Conservation (phyloP, 306 rosid species). For the Abrus pulchellus region DNA sequence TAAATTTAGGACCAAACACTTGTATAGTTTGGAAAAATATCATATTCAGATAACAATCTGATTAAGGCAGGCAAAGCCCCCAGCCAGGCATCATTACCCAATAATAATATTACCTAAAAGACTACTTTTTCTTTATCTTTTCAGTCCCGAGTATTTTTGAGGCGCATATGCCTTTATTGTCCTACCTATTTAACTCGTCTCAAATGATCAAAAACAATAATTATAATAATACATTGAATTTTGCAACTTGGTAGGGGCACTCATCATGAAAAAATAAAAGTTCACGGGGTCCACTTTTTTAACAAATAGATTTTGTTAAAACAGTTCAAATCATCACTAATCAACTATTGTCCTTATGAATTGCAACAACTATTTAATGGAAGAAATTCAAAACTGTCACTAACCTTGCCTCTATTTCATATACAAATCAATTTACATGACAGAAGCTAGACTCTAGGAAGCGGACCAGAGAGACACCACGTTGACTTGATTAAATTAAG, state of each 20-base stretch:
- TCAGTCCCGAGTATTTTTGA: constrained; percentile 46
- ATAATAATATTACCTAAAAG: constrained; percentile 1
- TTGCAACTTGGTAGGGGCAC: constrained; percentile 42
- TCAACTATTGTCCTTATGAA: constrained; percentile 26
- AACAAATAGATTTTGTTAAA: constrained; percentile 14
- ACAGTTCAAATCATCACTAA: constrained; percentile 47
- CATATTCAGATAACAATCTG: constrained; percentile 6
- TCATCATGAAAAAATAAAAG: constrained; percentile 19
- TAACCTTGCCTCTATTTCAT: constrained; percentile 54
- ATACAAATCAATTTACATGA: constrained; percentile 75
- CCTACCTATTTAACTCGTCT: constrained; percentile 33
- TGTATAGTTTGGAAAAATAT: not conserved
- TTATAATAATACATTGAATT: constrained; percentile 33
- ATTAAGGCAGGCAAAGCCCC: constrained; percentile 27
- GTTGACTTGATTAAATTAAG: constrained; percentile 40
- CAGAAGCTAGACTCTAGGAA: constrained; percentile 45
- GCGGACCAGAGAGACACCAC: constrained; percentile 44
- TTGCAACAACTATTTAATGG: constrained; percentile 25
- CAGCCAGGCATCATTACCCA: not conserved
- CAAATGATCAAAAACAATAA: constrained; percentile 39
- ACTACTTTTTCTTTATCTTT: constrained; percentile 38
- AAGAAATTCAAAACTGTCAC: constrained; percentile 44
- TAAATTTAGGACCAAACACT: not conserved
- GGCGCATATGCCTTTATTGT: constrained; percentile 43
- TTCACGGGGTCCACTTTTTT: constrained; percentile 32